Conservation (phyloP, 495 filamentous ascomycete species). For the Xylaria venustula region DNA sequence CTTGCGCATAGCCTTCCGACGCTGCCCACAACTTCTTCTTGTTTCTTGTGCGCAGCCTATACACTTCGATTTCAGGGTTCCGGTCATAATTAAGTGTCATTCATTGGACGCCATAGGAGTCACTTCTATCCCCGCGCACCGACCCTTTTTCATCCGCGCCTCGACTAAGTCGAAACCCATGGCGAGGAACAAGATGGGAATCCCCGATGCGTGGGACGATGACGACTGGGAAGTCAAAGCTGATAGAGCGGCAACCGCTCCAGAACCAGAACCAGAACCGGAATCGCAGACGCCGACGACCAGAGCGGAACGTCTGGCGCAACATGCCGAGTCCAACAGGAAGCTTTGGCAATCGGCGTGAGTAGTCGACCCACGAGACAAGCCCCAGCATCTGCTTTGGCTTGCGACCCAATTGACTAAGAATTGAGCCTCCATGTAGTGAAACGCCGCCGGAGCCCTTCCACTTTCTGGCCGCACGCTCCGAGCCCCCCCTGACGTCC, state of each 20-base stretch:
- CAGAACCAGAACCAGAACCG: conserved; percentile 35
- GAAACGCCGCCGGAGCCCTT: conserved; percentile 57
- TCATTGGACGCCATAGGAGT: no score
- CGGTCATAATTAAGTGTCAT: no score
- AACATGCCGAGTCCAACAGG: conserved; percentile 78
- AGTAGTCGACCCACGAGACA: conserved; percentile 24
- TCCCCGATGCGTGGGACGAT: conserved; percentile 80
- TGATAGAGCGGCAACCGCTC: conserved; percentile 43
- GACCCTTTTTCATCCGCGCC: neutral
- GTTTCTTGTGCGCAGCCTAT: no score
- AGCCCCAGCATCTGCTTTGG: neutral
- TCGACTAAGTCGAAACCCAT: conserved; percentile 33
- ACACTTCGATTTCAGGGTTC: no score
- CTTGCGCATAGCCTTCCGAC: no score
- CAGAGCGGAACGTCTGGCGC: conserved; percentile 73
- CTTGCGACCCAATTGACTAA: neutral
- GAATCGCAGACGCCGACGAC: conserved; percentile 49
- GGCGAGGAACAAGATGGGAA: conserved; percentile 49
- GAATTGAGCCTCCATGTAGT: conserved; percentile 8
- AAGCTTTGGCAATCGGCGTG: conserved; percentile 90
- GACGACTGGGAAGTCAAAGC: conserved; percentile 84
- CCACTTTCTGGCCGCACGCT: conserved; percentile 68
- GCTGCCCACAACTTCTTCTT: no score
- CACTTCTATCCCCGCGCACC: neutral
- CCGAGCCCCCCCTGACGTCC: conserved; percentile 63